Evolutionary conservation across 768 basidiomycete genomes (phyloP).

Genomic region (Lactarius quietus): DNA sequence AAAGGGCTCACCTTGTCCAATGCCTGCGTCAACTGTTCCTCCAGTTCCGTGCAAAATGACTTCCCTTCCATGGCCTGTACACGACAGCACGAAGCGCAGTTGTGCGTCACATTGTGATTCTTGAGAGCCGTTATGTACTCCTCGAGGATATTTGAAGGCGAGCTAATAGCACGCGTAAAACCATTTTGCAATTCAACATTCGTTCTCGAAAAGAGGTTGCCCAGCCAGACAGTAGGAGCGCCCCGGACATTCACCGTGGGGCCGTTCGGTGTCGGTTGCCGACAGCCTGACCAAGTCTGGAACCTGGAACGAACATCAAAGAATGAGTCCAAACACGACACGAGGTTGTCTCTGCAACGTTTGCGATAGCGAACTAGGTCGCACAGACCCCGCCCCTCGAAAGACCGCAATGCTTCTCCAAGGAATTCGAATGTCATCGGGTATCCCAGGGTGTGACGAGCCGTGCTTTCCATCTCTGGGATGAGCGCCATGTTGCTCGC

Average conservation of each 20-base stretch:
- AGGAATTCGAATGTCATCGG: neutral
- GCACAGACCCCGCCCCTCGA: neutral
- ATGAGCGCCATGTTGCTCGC: neutral
- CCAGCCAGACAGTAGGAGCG: neutral
- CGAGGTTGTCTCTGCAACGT: neutral
- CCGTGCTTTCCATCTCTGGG: neutral
- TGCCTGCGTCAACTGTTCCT: neutral
- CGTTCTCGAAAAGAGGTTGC: constrained; percentile 1
- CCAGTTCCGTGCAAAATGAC: neutral
- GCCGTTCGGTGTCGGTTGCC: neutral
- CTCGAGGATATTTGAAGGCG: neutral
- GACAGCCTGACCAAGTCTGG: neutral
- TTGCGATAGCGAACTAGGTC: neutral
- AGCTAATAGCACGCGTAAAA: neutral
- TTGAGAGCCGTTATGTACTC: constrained; percentile 4
- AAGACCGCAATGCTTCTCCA: neutral
- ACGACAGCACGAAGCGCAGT: neutral
- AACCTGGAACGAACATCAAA: neutral
- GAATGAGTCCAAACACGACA: neutral
- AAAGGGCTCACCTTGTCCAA: neutral
- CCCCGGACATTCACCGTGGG: neutral
- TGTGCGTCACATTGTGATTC: neutral
- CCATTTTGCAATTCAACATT: neutral
- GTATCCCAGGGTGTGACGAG: neutral
- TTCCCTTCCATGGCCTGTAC: neutral